Conservation (phyloP, 768 basidiomycete species). For the Boletus sp. region DNA sequence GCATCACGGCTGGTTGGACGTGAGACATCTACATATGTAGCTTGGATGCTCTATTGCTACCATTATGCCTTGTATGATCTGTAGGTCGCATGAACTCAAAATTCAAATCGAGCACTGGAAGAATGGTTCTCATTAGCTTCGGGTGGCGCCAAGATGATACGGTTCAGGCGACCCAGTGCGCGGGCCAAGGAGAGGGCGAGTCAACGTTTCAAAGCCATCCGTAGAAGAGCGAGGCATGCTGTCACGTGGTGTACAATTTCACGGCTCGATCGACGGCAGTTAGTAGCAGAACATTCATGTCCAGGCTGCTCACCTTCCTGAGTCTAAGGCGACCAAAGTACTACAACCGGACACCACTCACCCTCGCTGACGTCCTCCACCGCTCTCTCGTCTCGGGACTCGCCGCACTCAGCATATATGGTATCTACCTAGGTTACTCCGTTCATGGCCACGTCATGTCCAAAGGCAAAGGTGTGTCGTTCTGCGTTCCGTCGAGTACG, state of each 20-base stretch:
- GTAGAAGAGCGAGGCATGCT: not conserved
- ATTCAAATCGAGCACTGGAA: not conserved
- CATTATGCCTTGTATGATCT: conserved; percentile 2
- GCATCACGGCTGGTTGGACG: not conserved
- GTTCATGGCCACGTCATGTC: conserved; percentile 30
- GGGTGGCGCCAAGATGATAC: too few relatives aligned
- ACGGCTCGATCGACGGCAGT: not conserved
- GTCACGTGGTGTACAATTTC: conserved; percentile 4
- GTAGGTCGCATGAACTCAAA: not conserved
- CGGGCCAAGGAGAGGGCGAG: too few relatives aligned
- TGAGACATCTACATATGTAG: not conserved
- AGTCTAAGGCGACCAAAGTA: conserved; percentile 23
- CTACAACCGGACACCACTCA: conserved; percentile 21
- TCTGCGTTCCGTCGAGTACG: not conserved
- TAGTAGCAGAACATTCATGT: conserved; percentile 14
- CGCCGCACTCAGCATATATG: conserved; percentile 26
- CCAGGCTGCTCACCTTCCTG: conserved; percentile 24
- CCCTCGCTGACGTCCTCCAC: conserved; percentile 29
- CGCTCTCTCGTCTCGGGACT: conserved; percentile 31
- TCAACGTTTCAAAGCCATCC: too few relatives aligned
- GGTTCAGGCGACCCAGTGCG: too few relatives aligned
- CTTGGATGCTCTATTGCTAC: conserved; percentile 17
- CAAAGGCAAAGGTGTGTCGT: conserved; percentile 32
- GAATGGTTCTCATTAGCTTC: too few relatives aligned
- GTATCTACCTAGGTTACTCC: conserved; percentile 31